Evolutionary conservation across 164 flowering plant genomes (phyloP).

Genomic region (Saururus chinensis): DNA sequence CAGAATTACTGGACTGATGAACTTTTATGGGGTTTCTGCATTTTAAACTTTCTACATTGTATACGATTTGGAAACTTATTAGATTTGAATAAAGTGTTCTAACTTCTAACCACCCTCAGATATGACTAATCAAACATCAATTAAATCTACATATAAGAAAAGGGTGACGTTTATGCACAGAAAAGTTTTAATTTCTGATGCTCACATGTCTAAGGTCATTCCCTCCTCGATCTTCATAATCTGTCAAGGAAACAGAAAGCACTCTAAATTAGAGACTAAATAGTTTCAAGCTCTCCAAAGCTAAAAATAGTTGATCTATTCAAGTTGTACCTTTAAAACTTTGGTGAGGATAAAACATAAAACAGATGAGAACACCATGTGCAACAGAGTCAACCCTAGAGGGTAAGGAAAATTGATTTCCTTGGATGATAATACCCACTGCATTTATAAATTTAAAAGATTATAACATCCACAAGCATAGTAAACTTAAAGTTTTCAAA

Average conservation of each 20-base stretch:
- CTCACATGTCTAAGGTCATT: conserved; percentile 93
- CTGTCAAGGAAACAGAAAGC: conserved; percentile 25
- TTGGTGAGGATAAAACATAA: conserved; percentile 72
- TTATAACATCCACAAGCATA: background rate
- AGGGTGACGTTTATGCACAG: background rate
- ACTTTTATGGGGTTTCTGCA: too few relatives aligned
- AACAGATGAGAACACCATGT: conserved; percentile 96
- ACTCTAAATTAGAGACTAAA: background rate
- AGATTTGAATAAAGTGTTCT: too few relatives aligned
- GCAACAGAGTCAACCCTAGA: conserved; percentile 88
- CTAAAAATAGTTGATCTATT: background rate
- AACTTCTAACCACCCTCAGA: too few relatives aligned
- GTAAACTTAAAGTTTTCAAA: background rate
- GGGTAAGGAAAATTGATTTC: conserved; percentile 96
- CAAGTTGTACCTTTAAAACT: conserved; percentile 65
- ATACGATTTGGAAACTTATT: too few relatives aligned
- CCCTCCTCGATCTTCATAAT: conserved; percentile 82
- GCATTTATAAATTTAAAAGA: conserved; percentile 15
- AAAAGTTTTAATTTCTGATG: background rate
- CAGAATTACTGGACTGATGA: too few relatives aligned
- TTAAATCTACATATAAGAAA: background rate
- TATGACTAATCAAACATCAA: background rate
- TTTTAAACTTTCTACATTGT: too few relatives aligned
- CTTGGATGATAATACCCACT: conserved; percentile 99
- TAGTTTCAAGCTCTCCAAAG: background rate